Base-by-base conservation (phyloP, 768 basidiomycete genomes). In the Tulasnella sp. region DNA sequence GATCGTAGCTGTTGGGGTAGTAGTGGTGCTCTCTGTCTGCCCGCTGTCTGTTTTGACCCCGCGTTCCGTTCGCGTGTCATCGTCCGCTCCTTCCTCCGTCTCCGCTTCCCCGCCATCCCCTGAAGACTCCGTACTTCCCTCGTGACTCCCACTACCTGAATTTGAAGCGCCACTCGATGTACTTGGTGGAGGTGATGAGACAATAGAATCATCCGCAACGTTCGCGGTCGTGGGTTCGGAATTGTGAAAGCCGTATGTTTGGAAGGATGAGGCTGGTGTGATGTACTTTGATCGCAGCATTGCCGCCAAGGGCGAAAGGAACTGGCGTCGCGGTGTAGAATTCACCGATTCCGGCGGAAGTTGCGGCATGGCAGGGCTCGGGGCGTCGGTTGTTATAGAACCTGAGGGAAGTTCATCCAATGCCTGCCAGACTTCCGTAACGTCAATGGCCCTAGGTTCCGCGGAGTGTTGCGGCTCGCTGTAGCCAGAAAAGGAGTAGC, bases 251-350 rank as follows among this genome's bases (percentile, higher is more conserved):
- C 71, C 39, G 39, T 46, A 39, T 48, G 73, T 15, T 46, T 32
- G 37, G 32, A n/a, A 32, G 69, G 51, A 77, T 26, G 40, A 69
- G 26, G 55, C 42, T 16, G 35, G 77, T 39, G 48, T 72, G 61
- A 67, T 67, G 44, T 76, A 76, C 35, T 76, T 76, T 39, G 57
- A 70, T 71, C 70, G 67, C 44, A 77, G 70, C 69, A 77, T 72
- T 3, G 77, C 69, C 40, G 77, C 69, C 18, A 77, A 57, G 44
- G 77, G 77, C 13, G 70, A 77, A 46, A 77, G 71, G 69, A 77
- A 77, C 70, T 77, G 77, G 37, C 77, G 70, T 20, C 77, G 77
- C 26, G 77, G 77, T 26, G 77, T 77, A 3, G 69, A 44, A 42
- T 77, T 70, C 77, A 29, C 39, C 32, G 71, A 40, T 46, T 26